phyloP scores from a whole-genome alignment of 441 rosid genomes.

The Omphalea diandra region DNA sequence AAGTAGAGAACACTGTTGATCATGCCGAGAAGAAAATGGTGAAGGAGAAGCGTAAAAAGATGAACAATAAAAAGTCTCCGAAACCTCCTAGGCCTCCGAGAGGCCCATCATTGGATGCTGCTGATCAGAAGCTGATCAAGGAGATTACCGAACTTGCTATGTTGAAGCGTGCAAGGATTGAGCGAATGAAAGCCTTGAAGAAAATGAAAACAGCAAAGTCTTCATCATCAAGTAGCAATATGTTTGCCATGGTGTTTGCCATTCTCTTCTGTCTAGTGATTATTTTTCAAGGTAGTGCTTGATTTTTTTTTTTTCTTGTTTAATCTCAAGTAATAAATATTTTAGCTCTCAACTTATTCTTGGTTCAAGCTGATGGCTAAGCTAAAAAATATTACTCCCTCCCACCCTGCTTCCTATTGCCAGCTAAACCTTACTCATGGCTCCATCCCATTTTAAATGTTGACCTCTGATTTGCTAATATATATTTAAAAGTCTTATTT shows the following conservation, averaged over 20 bases:
- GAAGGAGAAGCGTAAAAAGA: slow-evolving; percentile 62
- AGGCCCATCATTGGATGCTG: slow-evolving; percentile 78
- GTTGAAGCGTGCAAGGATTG: slow-evolving; percentile 82
- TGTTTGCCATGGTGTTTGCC: slow-evolving; percentile 62
- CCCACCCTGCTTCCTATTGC: too few species aligned
- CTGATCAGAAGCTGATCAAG: slow-evolving; percentile 77
- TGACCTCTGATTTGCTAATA: neutral
- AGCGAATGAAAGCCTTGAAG: slow-evolving; percentile 86
- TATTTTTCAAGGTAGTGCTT: slow-evolving; percentile 31
- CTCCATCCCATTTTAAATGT: neutral
- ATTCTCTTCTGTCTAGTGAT: slow-evolving; percentile 61
- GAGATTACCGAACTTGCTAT: slow-evolving; percentile 82
- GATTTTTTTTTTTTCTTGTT: neutral
- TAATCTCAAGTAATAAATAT: neutral
- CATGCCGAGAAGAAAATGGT: slow-evolving; percentile 39
- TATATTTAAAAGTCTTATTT: too few species aligned
- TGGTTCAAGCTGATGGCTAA: neutral
- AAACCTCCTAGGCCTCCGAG: slow-evolving; percentile 94
- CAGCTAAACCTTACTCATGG: neutral
- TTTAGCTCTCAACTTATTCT: neutral
- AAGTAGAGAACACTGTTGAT: slow-evolving; percentile 29
- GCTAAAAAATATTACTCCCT: neutral
- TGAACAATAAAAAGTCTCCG: slow-evolving; percentile 54
- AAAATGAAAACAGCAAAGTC: slow-evolving; percentile 65
- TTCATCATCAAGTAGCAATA: slow-evolving; percentile 53